These are phyloP conservation scores for Austroboletus eburneus DNA, from an alignment of 768 basidiomycete genomes.

Conservation along the genomic window DNA sequence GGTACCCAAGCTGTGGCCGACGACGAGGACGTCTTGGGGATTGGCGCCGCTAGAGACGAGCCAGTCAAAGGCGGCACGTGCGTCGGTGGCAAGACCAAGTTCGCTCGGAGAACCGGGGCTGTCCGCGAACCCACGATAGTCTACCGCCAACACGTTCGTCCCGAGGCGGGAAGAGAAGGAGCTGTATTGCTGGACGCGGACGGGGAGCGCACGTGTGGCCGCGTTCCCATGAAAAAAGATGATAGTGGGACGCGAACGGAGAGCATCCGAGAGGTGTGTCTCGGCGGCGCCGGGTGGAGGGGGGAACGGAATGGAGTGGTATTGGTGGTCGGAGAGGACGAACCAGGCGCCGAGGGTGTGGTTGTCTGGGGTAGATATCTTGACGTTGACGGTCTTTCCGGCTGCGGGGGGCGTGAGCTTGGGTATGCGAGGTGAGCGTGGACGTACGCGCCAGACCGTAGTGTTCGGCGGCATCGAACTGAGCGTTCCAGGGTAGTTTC, in stretches of 20 bases:
- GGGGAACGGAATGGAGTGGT: slow-evolving; percentile 43
- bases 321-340: slow-evolving; percentile 62
- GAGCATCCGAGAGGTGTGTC: slow-evolving; percentile 47
- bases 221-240: slow-evolving; percentile 91
- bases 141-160: slow-evolving; percentile 78
- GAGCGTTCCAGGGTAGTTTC: slow-evolving; percentile 56
- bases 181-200: slow-evolving; percentile 66
- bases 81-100: slow-evolving; percentile 67
- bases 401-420: too few relatives aligned
- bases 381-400: slow-evolving; percentile 71
- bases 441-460: slow-evolving; percentile 81
- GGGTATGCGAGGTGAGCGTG: neutral
- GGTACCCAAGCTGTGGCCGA: slow-evolving; percentile 89
- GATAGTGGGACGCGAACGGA: slow-evolving; percentile 64
- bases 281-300: slow-evolving; percentile 36
- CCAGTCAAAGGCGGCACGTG: slow-evolving; percentile 79
- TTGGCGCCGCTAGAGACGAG: slow-evolving; percentile 54
- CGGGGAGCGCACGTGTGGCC: slow-evolving; percentile 65
- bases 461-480: slow-evolving; percentile 65
- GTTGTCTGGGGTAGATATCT: slow-evolving; percentile 71
- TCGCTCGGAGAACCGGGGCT: slow-evolving; percentile 78
- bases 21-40: slow-evolving; percentile 59
- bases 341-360: slow-evolving; percentile 88
- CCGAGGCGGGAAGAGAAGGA: slow-evolving; percentile 60
- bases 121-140: slow-evolving; percentile 92